Conservation (phyloP, 1,284 basidiomycete genomes). For the Marasmius sp. region DNA sequence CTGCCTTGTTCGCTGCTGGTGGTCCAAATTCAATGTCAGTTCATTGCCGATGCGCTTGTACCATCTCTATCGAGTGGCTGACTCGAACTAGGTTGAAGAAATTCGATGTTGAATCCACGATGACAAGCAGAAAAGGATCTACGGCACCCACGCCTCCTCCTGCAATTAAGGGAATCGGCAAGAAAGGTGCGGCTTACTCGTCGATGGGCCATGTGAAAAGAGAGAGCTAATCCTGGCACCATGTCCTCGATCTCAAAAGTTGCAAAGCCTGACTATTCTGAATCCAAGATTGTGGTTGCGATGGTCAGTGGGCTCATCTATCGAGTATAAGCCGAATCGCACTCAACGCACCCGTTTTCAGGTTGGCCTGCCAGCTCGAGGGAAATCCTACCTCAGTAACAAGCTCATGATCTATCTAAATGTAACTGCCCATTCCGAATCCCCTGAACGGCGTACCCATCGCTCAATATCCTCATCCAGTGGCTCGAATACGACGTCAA, state of each 20-base stretch:
- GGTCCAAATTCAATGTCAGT: slow-evolving; percentile 39
- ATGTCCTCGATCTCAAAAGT: slow-evolving; percentile 43
- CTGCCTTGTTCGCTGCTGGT: slow-evolving; percentile 44
- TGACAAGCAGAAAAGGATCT: slow-evolving; percentile 64
- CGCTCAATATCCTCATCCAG: slow-evolving; percentile 39
- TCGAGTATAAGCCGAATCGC: not conserved
- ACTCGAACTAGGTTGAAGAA: slow-evolving; percentile 60
- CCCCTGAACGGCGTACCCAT: not conserved
- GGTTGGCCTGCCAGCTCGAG: slow-evolving; percentile 82
- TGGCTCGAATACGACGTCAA: slow-evolving; percentile 99
- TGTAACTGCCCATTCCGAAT: slow-evolving; percentile 32
- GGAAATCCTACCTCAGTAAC: slow-evolving; percentile 85
- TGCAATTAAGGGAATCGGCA: slow-evolving; percentile 80
- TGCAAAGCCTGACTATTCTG: slow-evolving; percentile 96
- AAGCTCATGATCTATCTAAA: slow-evolving; percentile 82
- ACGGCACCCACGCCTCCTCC: slow-evolving; percentile 72
- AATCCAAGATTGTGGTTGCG: slow-evolving; percentile 97
- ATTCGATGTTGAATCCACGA: slow-evolving; percentile 69
- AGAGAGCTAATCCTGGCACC: slow-evolving; percentile 3
- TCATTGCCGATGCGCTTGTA: not conserved
- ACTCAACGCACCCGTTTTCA: slow-evolving; percentile 33
- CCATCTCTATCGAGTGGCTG: not conserved
- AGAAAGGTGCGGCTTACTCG: slow-evolving; percentile 55
- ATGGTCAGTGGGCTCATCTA: slow-evolving; percentile 62
- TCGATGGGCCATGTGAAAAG: not conserved